Evolutionary conservation across 2,329 filamentous ascomycete species (phyloP).

Genomic region (Aspergillus pseudoviridinutans): DNA sequence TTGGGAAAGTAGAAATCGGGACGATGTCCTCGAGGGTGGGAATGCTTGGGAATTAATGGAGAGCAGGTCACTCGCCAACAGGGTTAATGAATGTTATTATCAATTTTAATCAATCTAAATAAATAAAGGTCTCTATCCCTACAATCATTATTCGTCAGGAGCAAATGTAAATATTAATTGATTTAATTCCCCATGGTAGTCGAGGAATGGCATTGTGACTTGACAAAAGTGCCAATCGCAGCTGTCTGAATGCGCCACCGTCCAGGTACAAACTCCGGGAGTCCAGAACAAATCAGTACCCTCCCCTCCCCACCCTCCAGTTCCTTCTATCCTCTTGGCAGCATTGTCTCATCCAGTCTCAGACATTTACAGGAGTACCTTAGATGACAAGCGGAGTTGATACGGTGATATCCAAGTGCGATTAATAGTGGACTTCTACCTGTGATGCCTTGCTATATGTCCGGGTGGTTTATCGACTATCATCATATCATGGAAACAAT

Average conservation of each 20-base stretch:
- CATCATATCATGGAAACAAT: too few species aligned
- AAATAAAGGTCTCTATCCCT: background rate
- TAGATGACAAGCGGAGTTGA: background rate
- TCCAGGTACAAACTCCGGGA: background rate
- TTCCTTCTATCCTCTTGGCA: background rate
- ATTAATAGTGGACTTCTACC: too few species aligned
- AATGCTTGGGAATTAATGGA: constrained; percentile 8
- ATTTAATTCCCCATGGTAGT: background rate
- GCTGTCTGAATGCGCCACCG: background rate
- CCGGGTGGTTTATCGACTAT: too few species aligned
- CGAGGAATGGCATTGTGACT: background rate
- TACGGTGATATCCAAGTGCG: background rate
- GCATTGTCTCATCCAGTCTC: background rate
- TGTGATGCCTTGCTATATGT: too few species aligned
- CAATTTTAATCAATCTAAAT: background rate
- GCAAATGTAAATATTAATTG: background rate
- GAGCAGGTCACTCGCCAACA: background rate
- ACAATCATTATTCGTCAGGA: background rate
- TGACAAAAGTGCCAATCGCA: background rate
- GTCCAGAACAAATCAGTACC: background rate
- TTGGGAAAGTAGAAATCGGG: constrained; percentile 4
- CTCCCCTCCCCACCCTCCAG: background rate
- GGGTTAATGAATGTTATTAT: background rate
- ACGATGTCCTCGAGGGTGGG: background rate
- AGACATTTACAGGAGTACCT: too few species aligned